A percentile compares a stretch with the other conserved stretches of the same genome.
Evolutionary conservation across 441 rosid species (phyloP).

Genomic region (Adansonia grandidieri): DNA sequence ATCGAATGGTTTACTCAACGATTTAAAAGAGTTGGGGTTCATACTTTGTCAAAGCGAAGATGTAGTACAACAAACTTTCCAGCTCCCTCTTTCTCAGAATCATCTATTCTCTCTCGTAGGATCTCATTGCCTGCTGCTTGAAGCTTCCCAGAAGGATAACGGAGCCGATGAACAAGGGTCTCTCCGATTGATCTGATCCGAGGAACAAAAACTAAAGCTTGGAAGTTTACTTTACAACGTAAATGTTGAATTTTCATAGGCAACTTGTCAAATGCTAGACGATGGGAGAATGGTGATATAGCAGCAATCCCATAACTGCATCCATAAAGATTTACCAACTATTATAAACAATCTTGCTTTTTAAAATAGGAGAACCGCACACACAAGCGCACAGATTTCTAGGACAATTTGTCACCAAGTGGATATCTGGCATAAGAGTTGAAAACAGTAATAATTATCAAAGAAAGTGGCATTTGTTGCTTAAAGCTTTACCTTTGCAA

Average conservation of each 20-base stretch:
- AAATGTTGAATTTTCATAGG: slow-evolving; percentile 59
- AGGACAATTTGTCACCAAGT: not conserved
- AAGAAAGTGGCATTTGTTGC: not conserved
- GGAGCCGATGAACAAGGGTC: slow-evolving; percentile 56
- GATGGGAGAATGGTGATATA: slow-evolving; percentile 75
- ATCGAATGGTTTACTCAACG: slow-evolving; percentile 4
- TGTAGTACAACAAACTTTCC: slow-evolving; percentile 67
- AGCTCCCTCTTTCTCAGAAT: slow-evolving; percentile 42
- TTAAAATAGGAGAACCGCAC: not conserved
- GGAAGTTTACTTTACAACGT: slow-evolving; percentile 73
- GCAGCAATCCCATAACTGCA: slow-evolving; percentile 72
- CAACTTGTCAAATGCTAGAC: slow-evolving; percentile 63
- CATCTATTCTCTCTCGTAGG: slow-evolving; percentile 41
- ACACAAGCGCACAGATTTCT: not conserved
- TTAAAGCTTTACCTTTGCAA: slow-evolving; percentile 54
- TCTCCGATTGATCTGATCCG: slow-evolving; percentile 52
- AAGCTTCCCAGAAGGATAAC: slow-evolving; percentile 41
- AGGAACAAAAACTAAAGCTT: slow-evolving; percentile 62
- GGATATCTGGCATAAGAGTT: not conserved
- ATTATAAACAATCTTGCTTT: not conserved
- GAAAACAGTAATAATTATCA: not conserved
- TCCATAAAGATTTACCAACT: slow-evolving; percentile 14
- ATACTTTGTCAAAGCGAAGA: slow-evolving; percentile 79
- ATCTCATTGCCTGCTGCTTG: slow-evolving; percentile 41
- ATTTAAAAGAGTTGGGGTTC: slow-evolving; percentile 23